These are phyloP conservation scores for Symbiodinium pilosum DNA, from an alignment of 73 alveolate species.

Conservation along the genomic window DNA sequence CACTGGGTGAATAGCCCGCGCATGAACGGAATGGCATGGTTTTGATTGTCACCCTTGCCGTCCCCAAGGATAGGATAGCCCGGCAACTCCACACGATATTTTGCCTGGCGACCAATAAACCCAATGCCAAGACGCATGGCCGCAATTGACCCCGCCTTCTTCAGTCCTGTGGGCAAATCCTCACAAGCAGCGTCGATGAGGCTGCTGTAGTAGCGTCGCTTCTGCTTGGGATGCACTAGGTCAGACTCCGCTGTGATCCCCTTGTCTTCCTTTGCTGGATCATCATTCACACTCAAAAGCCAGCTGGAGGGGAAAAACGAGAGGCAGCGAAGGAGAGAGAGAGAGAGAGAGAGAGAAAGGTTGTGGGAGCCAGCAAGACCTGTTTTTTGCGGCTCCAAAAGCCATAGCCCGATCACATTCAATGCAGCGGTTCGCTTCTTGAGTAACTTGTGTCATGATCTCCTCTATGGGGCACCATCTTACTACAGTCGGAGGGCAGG, in stretches of 20 bases:
- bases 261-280: slow-evolving; percentile 70
- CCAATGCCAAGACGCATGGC: neutral
- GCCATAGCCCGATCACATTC: too few species aligned
- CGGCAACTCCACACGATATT: slow-evolving; percentile 83
- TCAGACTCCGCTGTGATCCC: slow-evolving; percentile 92
- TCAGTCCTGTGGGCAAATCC: slow-evolving; percentile 65
- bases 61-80: slow-evolving; percentile 87
- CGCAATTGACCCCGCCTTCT: too few species aligned
- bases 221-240: slow-evolving; percentile 85
- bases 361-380: too few species aligned
- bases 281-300: too few species aligned
- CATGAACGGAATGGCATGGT: slow-evolving; percentile 92
- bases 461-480: too few species aligned
- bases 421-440: too few species aligned
- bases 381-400: too few species aligned
- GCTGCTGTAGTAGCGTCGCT: slow-evolving; percentile 91
- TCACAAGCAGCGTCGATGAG: slow-evolving; percentile 79
- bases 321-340: too few species aligned
- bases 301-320: too few species aligned
- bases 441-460: too few species aligned
- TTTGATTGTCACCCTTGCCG: slow-evolving; percentile 90
- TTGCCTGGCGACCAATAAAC: neutral
- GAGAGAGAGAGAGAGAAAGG: too few species aligned
- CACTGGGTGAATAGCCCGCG: slow-evolving; percentile 86
- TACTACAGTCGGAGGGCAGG: too few species aligned